Percentiles rank a stretch among this genome's conserved stretches.
Evolutionary conservation across 352 stramenopile genomes (phyloP).

Genomic region (Phytophthora ramorum): DNA sequence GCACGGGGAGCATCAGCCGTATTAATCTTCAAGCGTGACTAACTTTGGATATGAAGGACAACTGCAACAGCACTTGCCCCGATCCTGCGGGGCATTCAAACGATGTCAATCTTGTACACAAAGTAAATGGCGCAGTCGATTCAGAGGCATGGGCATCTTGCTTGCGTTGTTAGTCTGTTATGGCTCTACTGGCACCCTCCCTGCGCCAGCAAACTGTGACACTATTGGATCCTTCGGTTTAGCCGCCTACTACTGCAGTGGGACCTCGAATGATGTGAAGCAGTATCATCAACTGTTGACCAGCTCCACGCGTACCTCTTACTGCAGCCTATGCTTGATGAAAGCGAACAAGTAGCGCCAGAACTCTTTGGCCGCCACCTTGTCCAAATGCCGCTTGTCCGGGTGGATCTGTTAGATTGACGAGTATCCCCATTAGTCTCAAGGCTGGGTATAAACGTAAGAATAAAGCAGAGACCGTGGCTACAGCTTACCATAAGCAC

Average conservation of each 20-base stretch:
- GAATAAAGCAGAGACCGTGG: neutral
- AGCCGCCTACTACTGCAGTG: conserved; percentile 6
- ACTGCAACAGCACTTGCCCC: neutral
- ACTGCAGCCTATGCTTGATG: conserved; percentile 85
- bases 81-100: neutral
- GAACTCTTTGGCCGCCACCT: conserved; percentile 90
- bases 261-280: neutral
- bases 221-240: neutral
- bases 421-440: conserved; percentile 3
- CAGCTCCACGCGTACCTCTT: conserved; percentile 21
- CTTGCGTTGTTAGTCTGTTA: conserved; percentile 21
- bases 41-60: neutral
- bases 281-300: neutral
- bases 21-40: conserved; percentile 14
- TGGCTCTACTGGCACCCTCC: neutral
- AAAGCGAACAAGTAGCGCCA: conserved; percentile 92
- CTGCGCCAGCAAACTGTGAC: neutral
- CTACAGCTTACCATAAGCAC: conserved; percentile 76
- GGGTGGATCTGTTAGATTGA: conserved; percentile 73
- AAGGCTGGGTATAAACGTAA: neutral
- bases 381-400: conserved; percentile 92
- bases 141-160: neutral
- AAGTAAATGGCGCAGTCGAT: neutral
- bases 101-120: neutral
- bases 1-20: conserved; percentile 7